These are phyloP conservation scores for Jackrogersella minutella DNA, from an alignment of 495 filamentous ascomycete genomes.

Conservation along the genomic window DNA sequence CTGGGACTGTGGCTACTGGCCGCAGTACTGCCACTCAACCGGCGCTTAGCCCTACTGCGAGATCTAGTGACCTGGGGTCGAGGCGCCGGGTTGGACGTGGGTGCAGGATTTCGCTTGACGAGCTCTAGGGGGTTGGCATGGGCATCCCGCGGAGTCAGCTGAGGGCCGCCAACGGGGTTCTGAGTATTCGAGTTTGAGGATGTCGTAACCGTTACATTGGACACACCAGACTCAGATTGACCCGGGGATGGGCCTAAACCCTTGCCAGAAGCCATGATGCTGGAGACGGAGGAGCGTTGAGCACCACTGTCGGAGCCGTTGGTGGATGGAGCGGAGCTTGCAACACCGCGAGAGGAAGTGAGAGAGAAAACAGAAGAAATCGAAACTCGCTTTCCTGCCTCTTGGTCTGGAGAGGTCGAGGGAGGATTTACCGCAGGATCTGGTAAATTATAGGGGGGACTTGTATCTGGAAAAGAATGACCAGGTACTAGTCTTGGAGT, in stretches of 20 bases:
- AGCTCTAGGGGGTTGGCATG: conserved; percentile 49
- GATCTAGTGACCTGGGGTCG: conserved; percentile 64
- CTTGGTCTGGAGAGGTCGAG: conserved; percentile 49
- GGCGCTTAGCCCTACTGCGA: conserved; percentile 74
- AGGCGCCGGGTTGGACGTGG: conserved; percentile 38
- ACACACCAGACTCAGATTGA: conserved; percentile 60
- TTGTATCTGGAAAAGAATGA: conserved; percentile 39
- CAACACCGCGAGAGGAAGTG: conserved; percentile 60
- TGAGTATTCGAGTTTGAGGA: conserved; percentile 51
- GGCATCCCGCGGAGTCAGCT: conserved; percentile 55
- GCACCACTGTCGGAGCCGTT: conserved; percentile 49
- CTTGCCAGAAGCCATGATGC: conserved; percentile 52
- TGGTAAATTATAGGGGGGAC: conserved; percentile 45
- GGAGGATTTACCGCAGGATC: conserved; percentile 57
- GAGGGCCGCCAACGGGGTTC: conserved; percentile 46
- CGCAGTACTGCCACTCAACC: conserved; percentile 78
- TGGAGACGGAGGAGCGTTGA: conserved; percentile 45
- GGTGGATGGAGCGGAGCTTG: conserved; percentile 53
- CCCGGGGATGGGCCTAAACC: conserved; percentile 43
- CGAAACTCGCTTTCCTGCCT: conserved; percentile 68
- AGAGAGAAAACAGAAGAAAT: conserved; percentile 72
- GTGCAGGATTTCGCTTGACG: conserved; percentile 41
- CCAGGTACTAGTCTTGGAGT: conserved; percentile 52
- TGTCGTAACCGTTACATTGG: conserved; percentile 64
- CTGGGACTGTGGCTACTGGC: conserved; percentile 74